Percentiles rank a stretch among this genome's conserved stretches.
These are phyloP conservation scores for Ophiostoma angusticollis DNA, from an alignment of 2,329 filamentous ascomycete species.

Conservation along the genomic window DNA sequence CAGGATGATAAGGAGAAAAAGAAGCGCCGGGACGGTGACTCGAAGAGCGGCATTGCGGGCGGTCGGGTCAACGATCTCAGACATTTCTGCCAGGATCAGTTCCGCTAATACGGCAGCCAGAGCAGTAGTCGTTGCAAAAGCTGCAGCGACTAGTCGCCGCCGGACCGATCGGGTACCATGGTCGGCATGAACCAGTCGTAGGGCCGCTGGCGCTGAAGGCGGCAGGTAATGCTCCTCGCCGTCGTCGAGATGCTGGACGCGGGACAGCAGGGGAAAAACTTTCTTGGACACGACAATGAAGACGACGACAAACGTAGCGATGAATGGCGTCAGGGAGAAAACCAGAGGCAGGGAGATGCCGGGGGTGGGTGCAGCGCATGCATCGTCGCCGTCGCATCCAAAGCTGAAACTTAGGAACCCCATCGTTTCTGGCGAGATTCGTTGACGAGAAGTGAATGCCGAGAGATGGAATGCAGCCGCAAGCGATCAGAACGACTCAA, in stretches of 20 bases:
- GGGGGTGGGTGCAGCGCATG: slow-evolving; percentile 36
- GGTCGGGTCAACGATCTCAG: slow-evolving; percentile 55
- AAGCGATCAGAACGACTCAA: neutral
- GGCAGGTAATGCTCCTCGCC: slow-evolving; percentile 51
- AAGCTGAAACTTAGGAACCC: slow-evolving; percentile 3
- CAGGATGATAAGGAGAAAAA: slow-evolving; percentile 59
- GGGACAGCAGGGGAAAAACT: slow-evolving; percentile 61
- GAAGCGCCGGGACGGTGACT: slow-evolving; percentile 55
- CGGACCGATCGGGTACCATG: slow-evolving; percentile 40
- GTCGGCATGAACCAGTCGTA: slow-evolving; percentile 46
- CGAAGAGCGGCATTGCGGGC: slow-evolving; percentile 57
- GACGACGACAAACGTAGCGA: slow-evolving; percentile 54
- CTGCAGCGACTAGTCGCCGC: slow-evolving; percentile 42
- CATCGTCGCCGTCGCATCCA: slow-evolving; percentile 38
- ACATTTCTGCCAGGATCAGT: slow-evolving; percentile 73
- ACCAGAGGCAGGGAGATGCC: slow-evolving; percentile 24
- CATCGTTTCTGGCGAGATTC: slow-evolving; percentile 5
- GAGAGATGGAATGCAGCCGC: no score
- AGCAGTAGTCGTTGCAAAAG: slow-evolving; percentile 66
- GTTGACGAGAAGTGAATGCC: no score
- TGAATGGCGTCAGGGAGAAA: slow-evolving; percentile 55
- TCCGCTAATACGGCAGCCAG: slow-evolving; percentile 67
- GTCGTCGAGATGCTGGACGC: slow-evolving; percentile 35
- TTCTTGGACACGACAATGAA: slow-evolving; percentile 50
- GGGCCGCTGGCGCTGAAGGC: slow-evolving; percentile 44